Evolutionary conservation across 75 land plant genomes (phyloP).

Genomic region (Pinus albicaulis): DNA sequence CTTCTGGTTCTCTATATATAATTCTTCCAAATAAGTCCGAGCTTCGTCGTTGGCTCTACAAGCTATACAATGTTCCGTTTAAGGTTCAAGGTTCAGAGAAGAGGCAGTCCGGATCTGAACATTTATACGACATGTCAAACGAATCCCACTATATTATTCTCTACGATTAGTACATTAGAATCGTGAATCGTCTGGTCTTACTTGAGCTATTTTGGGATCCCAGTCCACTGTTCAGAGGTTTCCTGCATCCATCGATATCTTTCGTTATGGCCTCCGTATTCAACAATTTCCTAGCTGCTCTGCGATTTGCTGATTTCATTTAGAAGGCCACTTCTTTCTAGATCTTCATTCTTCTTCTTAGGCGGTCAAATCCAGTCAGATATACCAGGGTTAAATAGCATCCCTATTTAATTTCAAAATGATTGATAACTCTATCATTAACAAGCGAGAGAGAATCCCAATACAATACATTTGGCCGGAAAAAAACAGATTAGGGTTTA

Average conservation of each 20-base stretch:
- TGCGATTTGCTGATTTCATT: not conserved
- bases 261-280: not conserved
- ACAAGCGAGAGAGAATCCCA: no score
- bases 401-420: no score
- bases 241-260: not conserved
- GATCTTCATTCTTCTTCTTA: no score
- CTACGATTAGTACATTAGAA: conserved; percentile 52
- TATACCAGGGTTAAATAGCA: no score
- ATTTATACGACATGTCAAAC: conserved; percentile 52
- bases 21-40: no score
- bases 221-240: conserved; percentile 68
- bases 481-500: no score
- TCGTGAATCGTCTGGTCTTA: conserved; percentile 59
- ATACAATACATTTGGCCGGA: no score
- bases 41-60: no score
- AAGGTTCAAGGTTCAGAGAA: conserved; percentile 61
- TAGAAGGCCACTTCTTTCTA: no score
- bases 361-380: no score
- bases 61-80: not conserved
- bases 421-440: no score
- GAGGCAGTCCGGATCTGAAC: conserved; percentile 24
- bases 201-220: conserved; percentile 66
- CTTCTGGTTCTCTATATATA: no score
- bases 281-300: not conserved
- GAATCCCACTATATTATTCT: conserved; percentile 48